Evolutionary conservation across 257 asterid species (phyloP).

Genomic region (Eucommia ulmoides): DNA sequence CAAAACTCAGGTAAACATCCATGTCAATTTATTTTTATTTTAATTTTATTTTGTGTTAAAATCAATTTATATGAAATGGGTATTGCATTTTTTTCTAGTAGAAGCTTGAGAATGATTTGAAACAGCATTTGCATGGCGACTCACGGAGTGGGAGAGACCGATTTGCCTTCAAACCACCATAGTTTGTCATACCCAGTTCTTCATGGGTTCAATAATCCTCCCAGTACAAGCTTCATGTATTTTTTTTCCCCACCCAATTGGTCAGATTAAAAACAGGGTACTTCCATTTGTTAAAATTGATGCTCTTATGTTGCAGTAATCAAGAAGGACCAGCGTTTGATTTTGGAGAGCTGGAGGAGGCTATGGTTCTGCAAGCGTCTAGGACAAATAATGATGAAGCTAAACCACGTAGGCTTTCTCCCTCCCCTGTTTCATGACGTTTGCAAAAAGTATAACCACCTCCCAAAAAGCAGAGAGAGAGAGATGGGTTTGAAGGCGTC

Average conservation of each 20-base stretch:
- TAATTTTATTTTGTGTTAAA: too few species aligned
- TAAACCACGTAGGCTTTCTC: constrained; percentile 45
- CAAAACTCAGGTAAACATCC: too few species aligned
- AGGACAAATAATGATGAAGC: constrained; percentile 43
- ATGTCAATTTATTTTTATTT: too few species aligned
- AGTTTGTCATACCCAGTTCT: constrained; percentile 39
- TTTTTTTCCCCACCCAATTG: constrained; percentile 4
- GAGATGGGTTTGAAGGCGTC: constrained; percentile 32
- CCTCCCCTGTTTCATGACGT: constrained; percentile 29
- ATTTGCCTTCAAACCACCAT: constrained; percentile 33
- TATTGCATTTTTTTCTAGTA: too few species aligned
- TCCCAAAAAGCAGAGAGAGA: constrained; percentile 5
- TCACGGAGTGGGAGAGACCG: constrained; percentile 46
- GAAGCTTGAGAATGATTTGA: constrained; percentile 33
- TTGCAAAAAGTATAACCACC: constrained; percentile 28
- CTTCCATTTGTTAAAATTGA: background rate
- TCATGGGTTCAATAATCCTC: constrained; percentile 46
- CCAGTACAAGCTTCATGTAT: constrained; percentile 45
- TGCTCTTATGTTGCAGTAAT: constrained; percentile 18
- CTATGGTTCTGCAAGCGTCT: constrained; percentile 60
- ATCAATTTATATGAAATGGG: too few species aligned
- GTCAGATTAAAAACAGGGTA: background rate
- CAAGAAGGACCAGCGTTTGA: constrained; percentile 63
- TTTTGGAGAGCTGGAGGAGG: constrained; percentile 92
- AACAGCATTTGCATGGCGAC: constrained; percentile 62